phyloP scores from a whole-genome alignment of 1,139 yeast genomes.

The Pichia sp. region DNA sequence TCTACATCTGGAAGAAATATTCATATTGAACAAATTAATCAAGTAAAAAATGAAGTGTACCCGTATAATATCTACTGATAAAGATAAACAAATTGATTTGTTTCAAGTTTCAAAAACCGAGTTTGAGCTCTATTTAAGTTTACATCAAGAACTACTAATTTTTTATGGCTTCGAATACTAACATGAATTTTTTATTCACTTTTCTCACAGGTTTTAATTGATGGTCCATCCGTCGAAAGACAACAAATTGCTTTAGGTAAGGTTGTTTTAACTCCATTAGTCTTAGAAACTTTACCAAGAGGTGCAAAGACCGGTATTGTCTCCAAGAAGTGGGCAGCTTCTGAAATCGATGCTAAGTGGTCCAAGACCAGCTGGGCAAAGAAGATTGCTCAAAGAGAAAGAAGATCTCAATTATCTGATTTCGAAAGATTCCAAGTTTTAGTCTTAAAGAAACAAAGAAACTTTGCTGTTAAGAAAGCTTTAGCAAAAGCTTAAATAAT shows the following conservation, averaged over 20 bases:
- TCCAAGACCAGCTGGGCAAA: slow-evolving; percentile 93
- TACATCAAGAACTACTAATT: no score
- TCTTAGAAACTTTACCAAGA: slow-evolving; percentile 81
- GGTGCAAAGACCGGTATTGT: slow-evolving; percentile 86
- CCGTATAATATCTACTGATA: no score
- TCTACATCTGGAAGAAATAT: no score
- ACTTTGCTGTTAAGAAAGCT: slow-evolving; percentile 89
- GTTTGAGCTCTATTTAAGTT: no score
- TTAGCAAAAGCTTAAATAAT: slow-evolving; percentile 71
- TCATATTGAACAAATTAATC: no score
- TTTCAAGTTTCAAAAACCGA: no score
- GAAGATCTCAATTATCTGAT: slow-evolving; percentile 88
- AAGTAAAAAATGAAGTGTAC: no score
- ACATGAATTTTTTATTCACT: slow-evolving; percentile 2
- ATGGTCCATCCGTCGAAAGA: slow-evolving; percentile 95
- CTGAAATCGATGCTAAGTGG: slow-evolving; percentile 88
- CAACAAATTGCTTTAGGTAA: slow-evolving; percentile 84
- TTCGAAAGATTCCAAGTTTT: slow-evolving; percentile 99
- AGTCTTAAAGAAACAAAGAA: slow-evolving; percentile 95
- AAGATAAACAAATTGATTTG: no score
- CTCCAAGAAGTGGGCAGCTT: slow-evolving; percentile 89
- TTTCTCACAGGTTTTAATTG: slow-evolving; percentile 63
- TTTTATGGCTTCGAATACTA: slow-evolving; percentile 3
- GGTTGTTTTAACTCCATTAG: slow-evolving; percentile 89
- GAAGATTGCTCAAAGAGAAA: slow-evolving; percentile 92